These are phyloP conservation scores for Pseudogymnoascus pannorum DNA, from an alignment of 2,329 filamentous ascomycete genomes.

Conservation along the genomic window DNA sequence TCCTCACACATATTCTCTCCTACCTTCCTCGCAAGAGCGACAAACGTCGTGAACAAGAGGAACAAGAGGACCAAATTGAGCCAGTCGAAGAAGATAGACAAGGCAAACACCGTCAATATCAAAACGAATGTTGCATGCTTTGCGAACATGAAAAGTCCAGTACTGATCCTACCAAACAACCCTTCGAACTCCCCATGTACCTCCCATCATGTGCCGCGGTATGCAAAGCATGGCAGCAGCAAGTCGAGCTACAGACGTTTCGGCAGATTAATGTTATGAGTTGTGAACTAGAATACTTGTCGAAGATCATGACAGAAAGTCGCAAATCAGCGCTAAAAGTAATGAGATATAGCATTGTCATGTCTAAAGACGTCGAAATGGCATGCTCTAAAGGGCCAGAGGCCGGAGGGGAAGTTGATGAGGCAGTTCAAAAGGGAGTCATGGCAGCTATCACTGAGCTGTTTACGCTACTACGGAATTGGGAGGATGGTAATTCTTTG, in stretches of 20 bases:
- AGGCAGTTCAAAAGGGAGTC: neutral
- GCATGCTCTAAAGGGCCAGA: neutral
- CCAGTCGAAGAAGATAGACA: too few relatives aligned
- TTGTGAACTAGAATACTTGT: neutral
- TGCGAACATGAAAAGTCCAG: too few relatives aligned
- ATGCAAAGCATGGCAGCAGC: neutral
- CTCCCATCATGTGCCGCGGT: neutral
- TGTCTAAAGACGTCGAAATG: neutral
- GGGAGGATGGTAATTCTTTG: neutral
- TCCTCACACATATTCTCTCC: neutral
- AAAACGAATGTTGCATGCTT: too few relatives aligned
- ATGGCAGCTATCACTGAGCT: neutral
- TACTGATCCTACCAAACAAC: neutral
- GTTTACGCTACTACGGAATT: neutral
- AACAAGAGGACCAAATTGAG: too few relatives aligned
- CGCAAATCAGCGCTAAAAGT: neutral
- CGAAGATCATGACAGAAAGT: neutral
- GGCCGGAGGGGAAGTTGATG: too few relatives aligned
- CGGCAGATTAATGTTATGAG: neutral
- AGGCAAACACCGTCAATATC: too few relatives aligned
- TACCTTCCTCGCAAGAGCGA: neutral
- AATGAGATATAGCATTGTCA: neutral
- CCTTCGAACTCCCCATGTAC: neutral
- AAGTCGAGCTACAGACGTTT: neutral
- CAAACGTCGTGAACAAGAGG: too few relatives aligned